Conservation (phyloP, 2,329 filamentous ascomycete genomes). For the Exophiala sp. region DNA sequence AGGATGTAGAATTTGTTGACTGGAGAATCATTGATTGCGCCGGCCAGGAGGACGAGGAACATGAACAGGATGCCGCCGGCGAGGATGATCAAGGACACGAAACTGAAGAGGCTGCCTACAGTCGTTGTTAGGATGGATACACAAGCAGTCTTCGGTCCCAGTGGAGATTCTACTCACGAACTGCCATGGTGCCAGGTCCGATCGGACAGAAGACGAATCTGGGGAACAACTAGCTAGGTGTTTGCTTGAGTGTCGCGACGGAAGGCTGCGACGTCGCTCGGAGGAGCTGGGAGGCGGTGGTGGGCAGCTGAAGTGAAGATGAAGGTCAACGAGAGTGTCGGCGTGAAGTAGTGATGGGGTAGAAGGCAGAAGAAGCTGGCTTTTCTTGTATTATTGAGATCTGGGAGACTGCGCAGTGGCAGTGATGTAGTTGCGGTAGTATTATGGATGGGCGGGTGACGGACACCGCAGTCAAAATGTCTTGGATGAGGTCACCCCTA, state of each 20-base stretch:
- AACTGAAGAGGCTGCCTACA: conserved; percentile 51
- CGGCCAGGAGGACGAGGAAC: conserved; percentile 61
- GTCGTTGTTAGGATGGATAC: neutral
- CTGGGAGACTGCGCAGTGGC: conserved; percentile 7
- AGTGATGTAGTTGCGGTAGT: conserved; percentile 14
- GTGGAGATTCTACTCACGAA: conserved; percentile 31
- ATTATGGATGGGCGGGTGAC: neutral
- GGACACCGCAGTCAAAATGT: no score
- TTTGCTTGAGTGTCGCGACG: neutral
- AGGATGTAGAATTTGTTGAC: conserved; percentile 81
- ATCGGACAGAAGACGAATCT: neutral
- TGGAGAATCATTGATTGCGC: conserved; percentile 49
- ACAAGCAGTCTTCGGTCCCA: neutral
- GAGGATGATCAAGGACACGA: conserved; percentile 56
- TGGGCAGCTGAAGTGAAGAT: neutral
- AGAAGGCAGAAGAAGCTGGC: conserved; percentile 6
- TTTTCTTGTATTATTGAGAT: neutral
- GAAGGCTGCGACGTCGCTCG: neutral
- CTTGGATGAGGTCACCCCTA: conserved; percentile 17
- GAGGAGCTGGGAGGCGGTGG: neutral
- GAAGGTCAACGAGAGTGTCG: neutral
- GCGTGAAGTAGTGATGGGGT: conserved; percentile 3
- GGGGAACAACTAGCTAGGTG: neutral
- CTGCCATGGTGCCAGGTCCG: conserved; percentile 18
- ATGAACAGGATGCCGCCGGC: conserved; percentile 58